A percentile compares a stretch with the other conserved stretches of the same genome.
Evolutionary conservation across 2,329 filamentous ascomycete genomes (phyloP).

Genomic region (Trichophyton equinum): DNA sequence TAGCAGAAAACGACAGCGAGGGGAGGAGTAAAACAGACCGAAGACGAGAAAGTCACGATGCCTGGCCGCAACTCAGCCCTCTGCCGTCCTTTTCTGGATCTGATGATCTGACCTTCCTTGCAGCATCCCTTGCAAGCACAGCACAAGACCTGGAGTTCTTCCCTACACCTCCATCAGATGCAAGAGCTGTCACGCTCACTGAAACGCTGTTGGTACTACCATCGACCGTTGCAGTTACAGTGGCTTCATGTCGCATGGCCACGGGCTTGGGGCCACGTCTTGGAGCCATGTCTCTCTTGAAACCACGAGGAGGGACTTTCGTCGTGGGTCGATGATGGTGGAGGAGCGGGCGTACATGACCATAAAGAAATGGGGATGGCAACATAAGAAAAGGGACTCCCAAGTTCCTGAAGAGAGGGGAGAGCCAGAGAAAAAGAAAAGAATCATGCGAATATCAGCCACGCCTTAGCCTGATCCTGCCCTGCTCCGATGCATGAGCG

Average conservation of each 20-base stretch:
- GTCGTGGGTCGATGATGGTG: neutral
- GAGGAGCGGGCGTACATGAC: neutral
- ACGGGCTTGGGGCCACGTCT: neutral
- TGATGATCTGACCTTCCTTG: constrained; percentile 3
- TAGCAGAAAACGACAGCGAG: neutral
- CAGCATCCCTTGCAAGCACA: neutral
- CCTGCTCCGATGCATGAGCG: constrained; percentile 2
- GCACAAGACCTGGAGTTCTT: neutral
- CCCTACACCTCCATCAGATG: neutral
- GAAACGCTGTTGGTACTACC: constrained; percentile 10
- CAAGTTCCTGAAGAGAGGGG: neutral
- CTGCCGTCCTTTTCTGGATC: neutral
- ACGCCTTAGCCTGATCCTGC: constrained; percentile 1
- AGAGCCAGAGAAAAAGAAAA: neutral
- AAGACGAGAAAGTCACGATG: neutral
- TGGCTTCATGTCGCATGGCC: constrained; percentile 2
- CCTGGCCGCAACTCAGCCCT: constrained; percentile 2
- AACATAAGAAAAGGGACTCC: neutral
- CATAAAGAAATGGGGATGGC: neutral
- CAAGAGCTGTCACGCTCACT: constrained; percentile 5
- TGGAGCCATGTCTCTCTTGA: neutral
- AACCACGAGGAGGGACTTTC: neutral
- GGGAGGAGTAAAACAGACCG: too few relatives aligned
- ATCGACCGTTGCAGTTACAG: constrained; percentile 11
- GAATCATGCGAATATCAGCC: constrained; percentile 2